These are phyloP conservation scores for Fonsecaea monophora DNA, from an alignment of 2,329 filamentous ascomycete species.

Conservation along the genomic window DNA sequence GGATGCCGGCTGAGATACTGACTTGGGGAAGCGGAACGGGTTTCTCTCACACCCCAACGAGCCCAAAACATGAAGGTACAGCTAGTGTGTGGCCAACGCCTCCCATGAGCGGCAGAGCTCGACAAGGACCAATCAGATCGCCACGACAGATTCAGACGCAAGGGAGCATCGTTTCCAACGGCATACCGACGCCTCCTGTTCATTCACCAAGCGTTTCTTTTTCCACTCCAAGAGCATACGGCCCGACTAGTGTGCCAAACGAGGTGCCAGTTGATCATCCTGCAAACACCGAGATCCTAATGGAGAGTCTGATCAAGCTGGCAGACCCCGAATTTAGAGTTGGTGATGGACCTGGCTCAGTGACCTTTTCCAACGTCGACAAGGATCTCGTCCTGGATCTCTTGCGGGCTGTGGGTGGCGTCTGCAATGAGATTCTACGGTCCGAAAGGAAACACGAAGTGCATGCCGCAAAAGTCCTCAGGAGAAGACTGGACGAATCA, in stretches of 20 bases:
- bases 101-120: constrained; percentile 19
- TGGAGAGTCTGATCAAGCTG: constrained; percentile 41
- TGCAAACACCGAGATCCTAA: constrained; percentile 39
- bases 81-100: constrained; percentile 26
- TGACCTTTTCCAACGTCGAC: constrained; percentile 55
- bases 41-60: constrained; percentile 28
- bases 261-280: constrained; percentile 29
- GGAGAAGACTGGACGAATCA: constrained; percentile 76
- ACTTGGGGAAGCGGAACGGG: constrained; percentile 35
- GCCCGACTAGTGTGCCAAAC: constrained; percentile 2
- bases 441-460: constrained; percentile 64
- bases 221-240: constrained; percentile 10
- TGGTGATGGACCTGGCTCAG: constrained; percentile 31
- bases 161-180: constrained; percentile 32
- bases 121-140: constrained; percentile 20
- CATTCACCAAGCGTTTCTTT: constrained; percentile 25
- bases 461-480: constrained; percentile 67
- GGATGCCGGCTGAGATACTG: constrained; percentile 41
- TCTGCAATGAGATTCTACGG: constrained; percentile 61
- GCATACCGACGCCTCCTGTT: constrained; percentile 33
- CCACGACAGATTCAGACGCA: constrained; percentile 22
- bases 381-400: constrained; percentile 64
- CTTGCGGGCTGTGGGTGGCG: constrained; percentile 56
- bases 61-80: constrained; percentile 22
- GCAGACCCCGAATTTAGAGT: constrained; percentile 39